phyloP scores from a whole-genome alignment of 129 eudicot genomes.

The Lonicera japonica region DNA sequence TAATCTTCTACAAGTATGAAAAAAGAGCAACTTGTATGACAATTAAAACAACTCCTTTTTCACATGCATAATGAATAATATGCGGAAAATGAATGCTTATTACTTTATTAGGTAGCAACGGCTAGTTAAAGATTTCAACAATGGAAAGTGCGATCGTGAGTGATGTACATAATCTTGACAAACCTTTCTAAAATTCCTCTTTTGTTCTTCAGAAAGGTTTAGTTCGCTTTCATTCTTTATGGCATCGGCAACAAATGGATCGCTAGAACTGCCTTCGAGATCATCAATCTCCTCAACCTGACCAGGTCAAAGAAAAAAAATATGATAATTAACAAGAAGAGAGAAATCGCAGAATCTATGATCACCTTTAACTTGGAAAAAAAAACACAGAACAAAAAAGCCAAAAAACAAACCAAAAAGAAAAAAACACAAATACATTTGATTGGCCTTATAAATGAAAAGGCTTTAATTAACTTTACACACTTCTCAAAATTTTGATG shows the following conservation, averaged over 20 bases:
- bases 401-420: too few species aligned
- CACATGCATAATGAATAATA: too few species aligned
- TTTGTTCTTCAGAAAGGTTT: slow-evolving; percentile 67
- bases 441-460: too few species aligned
- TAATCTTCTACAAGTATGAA: too few species aligned
- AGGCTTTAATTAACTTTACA: too few species aligned
- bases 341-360: not conserved
- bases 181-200: slow-evolving; percentile 78
- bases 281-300: slow-evolving; percentile 99
- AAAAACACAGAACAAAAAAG: too few species aligned
- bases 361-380: not conserved
- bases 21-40: too few species aligned
- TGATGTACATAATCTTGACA: slow-evolving; percentile 1
- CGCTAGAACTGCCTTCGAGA: slow-evolving; percentile 54
- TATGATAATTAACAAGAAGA: not conserved
- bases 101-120: not conserved
- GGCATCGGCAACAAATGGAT: slow-evolving; percentile 86
- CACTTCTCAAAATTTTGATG: too few species aligned
- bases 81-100: not conserved
- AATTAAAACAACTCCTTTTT: too few species aligned
- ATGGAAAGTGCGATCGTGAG: not conserved
- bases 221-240: slow-evolving; percentile 59
- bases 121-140: not conserved
- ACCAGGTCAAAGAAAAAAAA: slow-evolving; percentile 6
- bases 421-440: too few species aligned